Percentiles rank a stretch among this genome's conserved stretches.
Evolutionary conservation across 1,284 basidiomycete species (phyloP).

Genomic region (Retiboletus flavoniger): DNA sequence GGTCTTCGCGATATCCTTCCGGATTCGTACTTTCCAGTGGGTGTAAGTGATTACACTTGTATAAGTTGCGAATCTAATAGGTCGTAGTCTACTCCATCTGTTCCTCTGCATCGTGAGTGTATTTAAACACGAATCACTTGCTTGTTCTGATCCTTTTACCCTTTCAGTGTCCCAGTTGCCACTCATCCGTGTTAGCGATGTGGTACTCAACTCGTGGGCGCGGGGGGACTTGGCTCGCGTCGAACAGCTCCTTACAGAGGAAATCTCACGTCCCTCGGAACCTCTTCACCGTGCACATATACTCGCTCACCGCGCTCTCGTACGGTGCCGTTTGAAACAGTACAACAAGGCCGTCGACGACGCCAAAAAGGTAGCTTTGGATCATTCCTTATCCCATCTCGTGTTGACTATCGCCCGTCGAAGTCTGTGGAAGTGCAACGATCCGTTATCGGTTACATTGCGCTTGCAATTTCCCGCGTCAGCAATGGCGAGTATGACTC

Average conservation of each 20-base stretch:
- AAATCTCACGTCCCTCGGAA: background rate
- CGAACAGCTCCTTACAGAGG: conserved; percentile 2
- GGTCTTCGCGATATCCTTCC: background rate
- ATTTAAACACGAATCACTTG: background rate
- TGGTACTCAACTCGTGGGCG: background rate
- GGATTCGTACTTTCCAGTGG: background rate
- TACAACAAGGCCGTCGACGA: background rate
- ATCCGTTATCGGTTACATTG: conserved; percentile 3
- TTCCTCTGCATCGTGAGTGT: background rate
- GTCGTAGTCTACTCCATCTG: background rate
- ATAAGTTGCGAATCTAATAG: background rate
- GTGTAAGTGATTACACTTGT: background rate
- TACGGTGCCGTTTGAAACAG: background rate
- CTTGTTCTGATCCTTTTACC: background rate
- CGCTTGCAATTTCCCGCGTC: background rate
- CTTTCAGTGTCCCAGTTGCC: background rate
- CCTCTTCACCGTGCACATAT: background rate
- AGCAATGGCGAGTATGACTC: background rate
- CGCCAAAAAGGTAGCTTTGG: background rate
- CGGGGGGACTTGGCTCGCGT: background rate
- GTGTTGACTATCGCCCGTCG: background rate
- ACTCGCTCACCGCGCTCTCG: background rate
- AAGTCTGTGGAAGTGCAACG: conserved; percentile 5
- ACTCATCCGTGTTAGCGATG: background rate
- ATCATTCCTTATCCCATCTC: background rate